Percentiles rank a stretch among this genome's conserved stretches.
Conservation (phyloP, 2,329 filamentous ascomycete genomes). For the Colletotrichum shisoi region DNA sequence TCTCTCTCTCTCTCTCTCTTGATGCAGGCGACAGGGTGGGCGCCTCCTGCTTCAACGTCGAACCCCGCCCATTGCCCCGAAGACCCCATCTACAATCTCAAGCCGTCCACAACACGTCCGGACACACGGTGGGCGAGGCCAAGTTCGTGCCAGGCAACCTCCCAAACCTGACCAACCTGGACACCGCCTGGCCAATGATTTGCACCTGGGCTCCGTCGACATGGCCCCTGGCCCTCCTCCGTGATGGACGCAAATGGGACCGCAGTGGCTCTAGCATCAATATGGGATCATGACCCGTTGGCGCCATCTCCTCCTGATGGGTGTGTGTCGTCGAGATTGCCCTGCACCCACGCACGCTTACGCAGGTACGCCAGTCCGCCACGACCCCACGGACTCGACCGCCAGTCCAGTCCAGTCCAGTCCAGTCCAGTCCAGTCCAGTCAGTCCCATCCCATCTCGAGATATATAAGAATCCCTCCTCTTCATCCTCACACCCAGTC, state of each 20-base stretch:
- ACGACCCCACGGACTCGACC: slow-evolving; percentile 12
- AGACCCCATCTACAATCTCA: background rate
- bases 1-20: background rate
- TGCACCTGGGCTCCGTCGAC: slow-evolving; percentile 26
- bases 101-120: background rate
- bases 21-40: slow-evolving; percentile 7
- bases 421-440: background rate
- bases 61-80: background rate
- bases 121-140: too few species aligned
- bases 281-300: slow-evolving; percentile 23
- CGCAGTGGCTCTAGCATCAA: slow-evolving; percentile 23
- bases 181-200: slow-evolving; percentile 30
- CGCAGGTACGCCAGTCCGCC: slow-evolving; percentile 22
- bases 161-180: background rate
- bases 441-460: slow-evolving; percentile 23
- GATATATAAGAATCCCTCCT: slow-evolving; percentile 37
- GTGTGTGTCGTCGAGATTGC: slow-evolving; percentile 30
- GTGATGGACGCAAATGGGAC: slow-evolving; percentile 25
- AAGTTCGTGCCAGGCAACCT: slow-evolving; percentile 10
- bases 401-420: background rate
- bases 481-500: background rate
- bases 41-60: slow-evolving; percentile 35
- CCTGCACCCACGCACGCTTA: slow-evolving; percentile 20
- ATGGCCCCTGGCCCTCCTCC: slow-evolving; percentile 17
- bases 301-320: slow-evolving; percentile 34